A percentile compares a stretch with the other conserved stretches of the same genome.
These are phyloP conservation scores for Ophiostoma quercus DNA, from an alignment of 2,329 filamentous ascomycete genomes.

Conservation along the genomic window DNA sequence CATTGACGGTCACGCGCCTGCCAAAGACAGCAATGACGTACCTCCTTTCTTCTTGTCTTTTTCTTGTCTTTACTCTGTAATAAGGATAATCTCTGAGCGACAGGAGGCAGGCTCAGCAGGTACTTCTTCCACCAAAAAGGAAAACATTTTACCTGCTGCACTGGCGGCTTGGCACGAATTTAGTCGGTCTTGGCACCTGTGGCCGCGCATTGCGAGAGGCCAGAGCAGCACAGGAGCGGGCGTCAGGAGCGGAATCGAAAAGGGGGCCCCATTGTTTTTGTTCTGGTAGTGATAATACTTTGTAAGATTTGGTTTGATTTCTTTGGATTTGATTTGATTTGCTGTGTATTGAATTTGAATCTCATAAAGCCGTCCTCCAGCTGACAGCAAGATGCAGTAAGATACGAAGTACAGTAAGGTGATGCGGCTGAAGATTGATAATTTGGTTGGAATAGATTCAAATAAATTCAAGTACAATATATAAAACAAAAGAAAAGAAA, in stretches of 20 bases:
- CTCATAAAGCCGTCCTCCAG: too few species aligned
- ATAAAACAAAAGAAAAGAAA: background rate
- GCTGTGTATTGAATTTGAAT: too few species aligned
- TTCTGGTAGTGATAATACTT: background rate
- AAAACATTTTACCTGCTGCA: background rate
- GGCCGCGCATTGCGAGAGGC: background rate
- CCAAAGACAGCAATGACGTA: slow-evolving; percentile 6
- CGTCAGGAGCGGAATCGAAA: background rate
- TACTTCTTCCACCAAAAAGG: too few species aligned
- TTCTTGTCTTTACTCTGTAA: background rate
- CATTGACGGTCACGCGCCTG: background rate
- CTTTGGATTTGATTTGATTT: background rate
- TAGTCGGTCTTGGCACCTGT: slow-evolving; percentile 8
- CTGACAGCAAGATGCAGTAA: too few species aligned
- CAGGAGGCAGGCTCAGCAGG: background rate
- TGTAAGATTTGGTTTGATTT: background rate
- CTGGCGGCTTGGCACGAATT: slow-evolving; percentile 8
- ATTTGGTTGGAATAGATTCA: too few species aligned
- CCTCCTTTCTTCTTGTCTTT: background rate
- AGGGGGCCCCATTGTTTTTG: slow-evolving; percentile 8
- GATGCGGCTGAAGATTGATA: too few species aligned
- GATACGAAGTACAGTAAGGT: too few species aligned
- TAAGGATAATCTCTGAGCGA: background rate
- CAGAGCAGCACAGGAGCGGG: too few species aligned
- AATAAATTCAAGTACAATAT: background rate